Percentiles rank a stretch among this genome's conserved stretches.
These are phyloP conservation scores for Verticillium nonalfalfae DNA, from an alignment of 2,329 filamentous ascomycete genomes.

Conservation along the genomic window DNA sequence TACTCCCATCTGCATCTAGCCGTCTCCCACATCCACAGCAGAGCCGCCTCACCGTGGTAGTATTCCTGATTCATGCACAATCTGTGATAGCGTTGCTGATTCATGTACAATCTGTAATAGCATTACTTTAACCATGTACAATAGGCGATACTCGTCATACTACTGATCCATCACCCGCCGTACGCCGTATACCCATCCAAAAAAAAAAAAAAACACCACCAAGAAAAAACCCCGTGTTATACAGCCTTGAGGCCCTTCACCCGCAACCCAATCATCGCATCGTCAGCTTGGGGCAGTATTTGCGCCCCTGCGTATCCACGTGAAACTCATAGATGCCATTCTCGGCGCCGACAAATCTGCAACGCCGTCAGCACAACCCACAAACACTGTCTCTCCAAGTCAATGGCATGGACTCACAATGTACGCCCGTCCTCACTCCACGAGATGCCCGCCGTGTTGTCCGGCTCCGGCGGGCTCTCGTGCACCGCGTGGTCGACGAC, in stretches of 20 bases:
- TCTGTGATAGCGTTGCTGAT: too few species aligned
- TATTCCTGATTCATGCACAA: too few species aligned
- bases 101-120: too few species aligned
- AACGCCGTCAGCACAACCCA: slow-evolving; percentile 12
- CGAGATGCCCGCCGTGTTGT: slow-evolving; percentile 54
- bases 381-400: too few species aligned
- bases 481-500: slow-evolving; percentile 30
- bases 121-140: too few species aligned
- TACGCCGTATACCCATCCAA: background rate
- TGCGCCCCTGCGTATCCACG: slow-evolving; percentile 57
- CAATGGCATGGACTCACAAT: slow-evolving; percentile 41
- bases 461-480: slow-evolving; percentile 38
- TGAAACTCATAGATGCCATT: slow-evolving; percentile 72
- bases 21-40: too few species aligned
- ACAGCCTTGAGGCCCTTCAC: background rate
- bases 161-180: background rate
- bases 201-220: background rate
- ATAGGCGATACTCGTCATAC: too few species aligned
- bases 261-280: slow-evolving; percentile 33
- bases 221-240: background rate
- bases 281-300: slow-evolving; percentile 48
- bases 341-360: slow-evolving; percentile 57
- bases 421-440: slow-evolving; percentile 57
- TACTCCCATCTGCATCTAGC: too few species aligned
- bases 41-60: too few species aligned